Percentiles rank a stretch among this genome's conserved stretches.
Conservation (phyloP, 257 asterid genomes). For the Catharanthus roseus region DNA sequence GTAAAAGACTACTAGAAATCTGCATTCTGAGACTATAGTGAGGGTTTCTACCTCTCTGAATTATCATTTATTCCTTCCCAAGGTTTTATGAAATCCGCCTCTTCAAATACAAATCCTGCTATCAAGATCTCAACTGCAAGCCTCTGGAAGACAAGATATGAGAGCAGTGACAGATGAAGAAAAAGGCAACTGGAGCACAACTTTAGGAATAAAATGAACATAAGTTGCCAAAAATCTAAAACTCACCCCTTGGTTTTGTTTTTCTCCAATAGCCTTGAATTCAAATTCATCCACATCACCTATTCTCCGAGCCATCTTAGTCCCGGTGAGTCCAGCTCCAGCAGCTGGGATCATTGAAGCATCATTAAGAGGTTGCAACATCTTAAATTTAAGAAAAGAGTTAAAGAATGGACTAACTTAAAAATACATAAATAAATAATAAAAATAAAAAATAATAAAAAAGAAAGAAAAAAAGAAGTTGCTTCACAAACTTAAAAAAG, state of each 20-base stretch:
- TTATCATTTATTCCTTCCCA: slow-evolving; percentile 76
- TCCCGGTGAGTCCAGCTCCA: slow-evolving; percentile 98
- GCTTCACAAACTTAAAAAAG: background rate
- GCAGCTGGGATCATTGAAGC: slow-evolving; percentile 54
- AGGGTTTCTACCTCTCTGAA: slow-evolving; percentile 61
- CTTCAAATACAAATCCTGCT: slow-evolving; percentile 85
- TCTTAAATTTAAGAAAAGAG: background rate
- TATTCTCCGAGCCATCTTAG: slow-evolving; percentile 84
- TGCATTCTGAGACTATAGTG: slow-evolving; percentile 5
- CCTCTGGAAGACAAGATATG: slow-evolving; percentile 46
- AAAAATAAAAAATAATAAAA: too few species aligned
- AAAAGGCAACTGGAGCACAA: background rate
- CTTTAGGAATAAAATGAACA: background rate
- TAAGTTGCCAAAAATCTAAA: slow-evolving; percentile 4
- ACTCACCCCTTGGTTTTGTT: slow-evolving; percentile 95
- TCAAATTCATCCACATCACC: slow-evolving; percentile 95
- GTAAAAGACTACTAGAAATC: background rate
- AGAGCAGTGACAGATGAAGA: slow-evolving; percentile 13
- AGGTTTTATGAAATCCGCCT: slow-evolving; percentile 74
- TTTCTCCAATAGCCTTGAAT: slow-evolving; percentile 79
- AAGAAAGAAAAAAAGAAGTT: too few species aligned
- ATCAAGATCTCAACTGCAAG: slow-evolving; percentile 82
- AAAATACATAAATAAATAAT: too few species aligned
- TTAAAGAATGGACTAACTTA: background rate
- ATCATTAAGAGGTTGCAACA: slow-evolving; percentile 5